These are phyloP conservation scores for Sporobolus alterniflorus DNA, from an alignment of 202 grass and related monocot genomes.

Conservation along the genomic window DNA sequence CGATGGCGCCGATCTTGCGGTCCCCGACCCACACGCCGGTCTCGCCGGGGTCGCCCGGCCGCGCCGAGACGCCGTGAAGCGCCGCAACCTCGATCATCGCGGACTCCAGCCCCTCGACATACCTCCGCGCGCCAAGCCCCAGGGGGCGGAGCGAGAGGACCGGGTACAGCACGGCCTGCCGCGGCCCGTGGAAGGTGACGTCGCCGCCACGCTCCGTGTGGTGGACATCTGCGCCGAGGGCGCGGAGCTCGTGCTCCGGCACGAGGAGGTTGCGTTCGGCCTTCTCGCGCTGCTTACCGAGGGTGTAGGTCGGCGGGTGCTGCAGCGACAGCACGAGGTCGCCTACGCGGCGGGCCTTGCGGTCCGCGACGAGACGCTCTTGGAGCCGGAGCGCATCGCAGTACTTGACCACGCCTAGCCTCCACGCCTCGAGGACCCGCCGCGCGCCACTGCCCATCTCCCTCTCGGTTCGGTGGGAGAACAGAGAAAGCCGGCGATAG, in stretches of 20 bases:
- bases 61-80: constrained; percentile 68
- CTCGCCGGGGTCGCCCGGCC: constrained; percentile 56
- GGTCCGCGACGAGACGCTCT: constrained; percentile 70
- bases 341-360: constrained; percentile 53
- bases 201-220: constrained; percentile 78
- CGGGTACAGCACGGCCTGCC: constrained; percentile 86
- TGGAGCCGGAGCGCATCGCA: constrained; percentile 80
- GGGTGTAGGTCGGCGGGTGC: constrained; percentile 83
- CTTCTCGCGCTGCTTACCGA: constrained; percentile 66
- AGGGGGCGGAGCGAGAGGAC: constrained; percentile 67
- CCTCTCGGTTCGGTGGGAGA: constrained; percentile 20
- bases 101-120: constrained; percentile 84
- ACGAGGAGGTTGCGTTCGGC: constrained; percentile 72
- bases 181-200: constrained; percentile 89
- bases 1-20: constrained; percentile 94
- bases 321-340: constrained; percentile 81
- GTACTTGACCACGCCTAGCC: constrained; percentile 74
- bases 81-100: constrained; percentile 79
- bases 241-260: constrained; percentile 57
- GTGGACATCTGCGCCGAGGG: constrained; percentile 75
- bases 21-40: constrained; percentile 88
- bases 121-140: constrained; percentile 76
- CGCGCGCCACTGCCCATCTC: constrained; percentile 46
- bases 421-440: constrained; percentile 71
- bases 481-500: not conserved